Percentiles rank a stretch among this genome's conserved stretches.
These are phyloP conservation scores for Pterulicium gracile DNA, from an alignment of 1,284 basidiomycete genomes.

Conservation along the genomic window DNA sequence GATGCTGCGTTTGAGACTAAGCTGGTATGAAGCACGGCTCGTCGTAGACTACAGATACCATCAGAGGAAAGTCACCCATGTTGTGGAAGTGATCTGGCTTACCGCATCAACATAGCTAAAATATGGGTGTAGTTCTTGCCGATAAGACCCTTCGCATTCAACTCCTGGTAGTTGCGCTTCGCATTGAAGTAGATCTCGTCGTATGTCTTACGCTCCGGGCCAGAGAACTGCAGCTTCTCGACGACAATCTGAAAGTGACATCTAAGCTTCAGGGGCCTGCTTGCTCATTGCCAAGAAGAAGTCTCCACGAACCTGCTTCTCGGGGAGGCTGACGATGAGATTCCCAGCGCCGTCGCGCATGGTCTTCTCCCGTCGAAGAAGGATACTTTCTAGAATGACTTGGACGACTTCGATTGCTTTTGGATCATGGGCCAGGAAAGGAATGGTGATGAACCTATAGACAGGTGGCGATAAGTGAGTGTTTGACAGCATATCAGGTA, in stretches of 20 bases:
- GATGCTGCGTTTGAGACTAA: conserved; percentile 52
- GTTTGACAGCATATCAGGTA: background rate
- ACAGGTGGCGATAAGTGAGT: conserved; percentile 1
- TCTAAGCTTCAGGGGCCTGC: no score
- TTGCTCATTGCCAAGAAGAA: no score
- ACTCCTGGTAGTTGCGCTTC: conserved; percentile 63
- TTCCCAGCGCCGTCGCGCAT: conserved; percentile 87
- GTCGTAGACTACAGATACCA: conserved; percentile 50
- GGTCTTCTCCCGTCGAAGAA: conserved; percentile 90
- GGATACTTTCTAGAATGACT: conserved; percentile 80
- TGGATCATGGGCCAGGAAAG: conserved; percentile 79
- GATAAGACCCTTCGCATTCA: conserved; percentile 68
- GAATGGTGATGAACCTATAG: conserved; percentile 75
- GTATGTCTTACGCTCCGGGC: conserved; percentile 73
- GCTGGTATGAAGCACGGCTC: conserved; percentile 78
- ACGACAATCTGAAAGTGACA: conserved; percentile 35
- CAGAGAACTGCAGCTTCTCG: conserved; percentile 67
- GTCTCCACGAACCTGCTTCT: conserved; percentile 54
- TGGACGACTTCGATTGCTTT: conserved; percentile 91
- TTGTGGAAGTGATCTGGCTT: conserved; percentile 12
- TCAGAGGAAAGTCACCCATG: conserved; percentile 7
- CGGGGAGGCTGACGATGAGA: conserved; percentile 81
- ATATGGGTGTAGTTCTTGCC: conserved; percentile 86
- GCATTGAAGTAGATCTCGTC: conserved; percentile 62
- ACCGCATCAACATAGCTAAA: conserved; percentile 87